Percentiles rank a stretch among this genome's conserved stretches.
Evolutionary conservation across 768 basidiomycete genomes (phyloP).

Genomic region (Peribolospora kevripleyi): DNA sequence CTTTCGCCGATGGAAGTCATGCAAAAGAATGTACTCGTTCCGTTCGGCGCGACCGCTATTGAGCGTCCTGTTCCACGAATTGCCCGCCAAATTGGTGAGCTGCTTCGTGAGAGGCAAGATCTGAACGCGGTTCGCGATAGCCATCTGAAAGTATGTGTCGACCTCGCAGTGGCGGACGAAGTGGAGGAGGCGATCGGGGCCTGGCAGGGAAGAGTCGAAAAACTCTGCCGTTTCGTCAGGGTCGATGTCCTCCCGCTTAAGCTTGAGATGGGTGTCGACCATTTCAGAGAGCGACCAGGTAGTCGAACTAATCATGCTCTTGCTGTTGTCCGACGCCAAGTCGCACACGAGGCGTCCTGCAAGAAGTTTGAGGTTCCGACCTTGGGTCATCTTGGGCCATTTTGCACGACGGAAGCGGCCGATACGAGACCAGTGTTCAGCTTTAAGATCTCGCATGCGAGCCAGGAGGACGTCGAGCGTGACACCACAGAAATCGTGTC

Average conservation of each 20-base stretch:
- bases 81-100: conserved; percentile 82
- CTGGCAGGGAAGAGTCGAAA: conserved; percentile 57
- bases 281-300: conserved; percentile 98
- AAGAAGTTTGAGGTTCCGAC: conserved; percentile 57
- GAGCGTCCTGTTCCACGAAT: conserved; percentile 92
- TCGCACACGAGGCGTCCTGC: conserved; percentile 75
- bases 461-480: conserved; percentile 73
- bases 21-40: conserved; percentile 93
- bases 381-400: conserved; percentile 59
- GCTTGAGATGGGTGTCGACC: conserved; percentile 69
- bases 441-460: conserved; percentile 71
- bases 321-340: conserved; percentile 78
- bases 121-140: conserved; percentile 78
- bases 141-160: conserved; percentile 94
- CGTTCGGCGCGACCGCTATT: conserved; percentile 96
- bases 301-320: conserved; percentile 92
- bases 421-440: conserved; percentile 80
- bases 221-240: conserved; percentile 73
- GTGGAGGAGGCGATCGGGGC: conserved; percentile 51
- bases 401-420: conserved; percentile 58
- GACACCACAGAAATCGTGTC: conserved; percentile 78
- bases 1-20: conserved; percentile 89
- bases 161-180: conserved; percentile 86
- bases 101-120: conserved; percentile 78
- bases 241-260: conserved; percentile 77